Conservation (phyloP, 2,329 filamentous ascomycete species). For the Polychaeton citri region DNA sequence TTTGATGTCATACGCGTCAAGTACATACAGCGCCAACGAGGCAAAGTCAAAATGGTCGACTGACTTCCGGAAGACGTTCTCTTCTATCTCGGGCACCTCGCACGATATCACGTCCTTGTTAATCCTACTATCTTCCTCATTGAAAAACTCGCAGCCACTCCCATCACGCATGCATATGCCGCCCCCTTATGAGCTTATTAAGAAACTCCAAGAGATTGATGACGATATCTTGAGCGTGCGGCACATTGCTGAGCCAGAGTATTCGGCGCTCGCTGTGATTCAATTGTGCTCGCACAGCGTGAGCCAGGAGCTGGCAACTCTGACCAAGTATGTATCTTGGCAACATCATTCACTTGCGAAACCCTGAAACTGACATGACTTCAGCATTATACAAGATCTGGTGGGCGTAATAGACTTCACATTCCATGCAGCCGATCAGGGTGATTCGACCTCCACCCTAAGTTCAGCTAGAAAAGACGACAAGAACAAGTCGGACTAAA, state of each 20-base stretch:
- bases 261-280: slow-evolving; percentile 59
- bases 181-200: slow-evolving; percentile 44
- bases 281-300: slow-evolving; percentile 58
- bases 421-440: slow-evolving; percentile 30
- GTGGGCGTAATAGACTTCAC: slow-evolving; percentile 63
- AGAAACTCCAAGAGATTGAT: slow-evolving; percentile 44
- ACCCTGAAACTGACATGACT: slow-evolving; percentile 20
- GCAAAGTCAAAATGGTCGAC: slow-evolving; percentile 41
- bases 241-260: slow-evolving; percentile 56
- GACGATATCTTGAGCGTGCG: slow-evolving; percentile 46
- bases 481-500: slow-evolving; percentile 22
- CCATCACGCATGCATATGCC: slow-evolving; percentile 58
- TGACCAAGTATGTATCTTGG: slow-evolving; percentile 35
- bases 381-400: slow-evolving; percentile 42
- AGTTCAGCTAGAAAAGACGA: background rate
- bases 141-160: slow-evolving; percentile 52
- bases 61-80: slow-evolving; percentile 47
- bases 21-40: slow-evolving; percentile 30
- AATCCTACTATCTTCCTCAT: slow-evolving; percentile 53
- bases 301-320: slow-evolving; percentile 50
- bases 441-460: background rate
- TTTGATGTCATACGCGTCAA: slow-evolving; percentile 50
- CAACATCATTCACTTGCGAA: slow-evolving; percentile 53
- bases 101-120: slow-evolving; percentile 57
- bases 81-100: slow-evolving; percentile 44